These are phyloP conservation scores for Silene coronaria DNA, from an alignment of 179 eudicot species.

Conservation along the genomic window DNA sequence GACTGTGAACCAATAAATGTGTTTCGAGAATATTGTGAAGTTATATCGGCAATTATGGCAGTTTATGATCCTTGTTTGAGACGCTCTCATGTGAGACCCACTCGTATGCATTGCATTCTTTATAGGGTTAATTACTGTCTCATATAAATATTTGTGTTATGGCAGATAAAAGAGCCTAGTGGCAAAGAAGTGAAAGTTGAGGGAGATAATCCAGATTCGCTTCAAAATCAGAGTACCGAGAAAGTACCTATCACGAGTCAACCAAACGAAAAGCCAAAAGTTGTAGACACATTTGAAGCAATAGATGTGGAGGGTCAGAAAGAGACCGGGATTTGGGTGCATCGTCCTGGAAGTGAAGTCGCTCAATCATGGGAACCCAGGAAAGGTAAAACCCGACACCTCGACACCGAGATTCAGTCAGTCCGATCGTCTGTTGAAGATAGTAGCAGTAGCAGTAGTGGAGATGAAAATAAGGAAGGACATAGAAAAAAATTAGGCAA, in stretches of 20 bases:
- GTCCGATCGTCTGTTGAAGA: constrained; percentile 26
- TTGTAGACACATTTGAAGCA: constrained; percentile 60
- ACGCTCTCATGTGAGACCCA: background rate
- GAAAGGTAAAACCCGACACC: constrained; percentile 48
- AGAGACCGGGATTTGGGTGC: constrained; percentile 85
- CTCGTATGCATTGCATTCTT: background rate
- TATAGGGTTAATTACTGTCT: background rate
- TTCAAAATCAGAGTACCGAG: constrained; percentile 22
- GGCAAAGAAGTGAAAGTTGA: constrained; percentile 23
- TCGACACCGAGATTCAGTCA: constrained; percentile 32
- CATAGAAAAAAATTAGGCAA: constrained; percentile 25
- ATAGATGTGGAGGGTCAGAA: constrained; percentile 61
- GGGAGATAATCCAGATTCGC: constrained; percentile 23
- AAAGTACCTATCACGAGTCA: constrained; percentile 20
- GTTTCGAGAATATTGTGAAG: too few species aligned
- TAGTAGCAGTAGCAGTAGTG: constrained; percentile 50
- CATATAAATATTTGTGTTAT: background rate
- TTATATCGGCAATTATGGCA: constrained; percentile 24
- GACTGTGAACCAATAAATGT: too few species aligned
- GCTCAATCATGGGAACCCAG: constrained; percentile 76
- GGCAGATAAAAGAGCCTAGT: constrained; percentile 41
- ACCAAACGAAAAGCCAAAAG: constrained; percentile 26
- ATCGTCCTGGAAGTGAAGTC: constrained; percentile 74
- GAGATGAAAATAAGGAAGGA: constrained; percentile 44
- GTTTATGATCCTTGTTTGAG: constrained; percentile 18